phyloP scores from a whole-genome alignment of 345 rosid species.

The Litchi chinensis region DNA sequence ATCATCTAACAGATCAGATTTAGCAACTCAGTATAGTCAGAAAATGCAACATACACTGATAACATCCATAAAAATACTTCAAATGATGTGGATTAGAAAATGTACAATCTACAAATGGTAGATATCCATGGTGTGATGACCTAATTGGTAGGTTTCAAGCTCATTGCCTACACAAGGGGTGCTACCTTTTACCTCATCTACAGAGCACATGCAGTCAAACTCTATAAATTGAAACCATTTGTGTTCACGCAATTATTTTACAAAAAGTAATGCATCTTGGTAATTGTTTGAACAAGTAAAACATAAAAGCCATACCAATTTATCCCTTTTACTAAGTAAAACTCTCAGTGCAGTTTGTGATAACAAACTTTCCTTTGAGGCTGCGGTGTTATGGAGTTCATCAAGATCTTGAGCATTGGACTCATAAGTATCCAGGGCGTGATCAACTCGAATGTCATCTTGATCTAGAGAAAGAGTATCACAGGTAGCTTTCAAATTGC shows the following conservation, averaged over 20 bases:
- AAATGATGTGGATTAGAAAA: background rate
- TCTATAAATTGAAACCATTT: background rate
- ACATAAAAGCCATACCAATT: conserved; percentile 48
- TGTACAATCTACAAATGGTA: conserved; percentile 3
- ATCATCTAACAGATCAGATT: background rate
- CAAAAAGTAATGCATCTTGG: conserved; percentile 3
- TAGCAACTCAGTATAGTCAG: background rate
- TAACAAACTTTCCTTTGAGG: conserved; percentile 45
- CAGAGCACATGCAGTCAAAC: background rate
- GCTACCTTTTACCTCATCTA: background rate
- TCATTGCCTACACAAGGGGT: background rate
- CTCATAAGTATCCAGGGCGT: conserved; percentile 25
- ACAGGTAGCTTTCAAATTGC: conserved; percentile 25
- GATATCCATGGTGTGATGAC: background rate
- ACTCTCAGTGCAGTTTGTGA: conserved; percentile 53
- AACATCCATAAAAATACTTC: background rate
- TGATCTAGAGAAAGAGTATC: conserved; percentile 17
- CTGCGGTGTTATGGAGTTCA: conserved; percentile 34
- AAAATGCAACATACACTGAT: background rate
- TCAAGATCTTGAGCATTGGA: conserved; percentile 38
- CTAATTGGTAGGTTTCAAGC: background rate
- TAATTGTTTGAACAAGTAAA: conserved; percentile 13
- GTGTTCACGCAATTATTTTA: background rate
- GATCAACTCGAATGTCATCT: conserved; percentile 18
- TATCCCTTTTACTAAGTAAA: conserved; percentile 59